Evolutionary conservation across 2,329 filamentous ascomycete genomes (phyloP), one percentile per base, ranked within the genome.

Genomic region (Sporothrix phasma): DNA sequence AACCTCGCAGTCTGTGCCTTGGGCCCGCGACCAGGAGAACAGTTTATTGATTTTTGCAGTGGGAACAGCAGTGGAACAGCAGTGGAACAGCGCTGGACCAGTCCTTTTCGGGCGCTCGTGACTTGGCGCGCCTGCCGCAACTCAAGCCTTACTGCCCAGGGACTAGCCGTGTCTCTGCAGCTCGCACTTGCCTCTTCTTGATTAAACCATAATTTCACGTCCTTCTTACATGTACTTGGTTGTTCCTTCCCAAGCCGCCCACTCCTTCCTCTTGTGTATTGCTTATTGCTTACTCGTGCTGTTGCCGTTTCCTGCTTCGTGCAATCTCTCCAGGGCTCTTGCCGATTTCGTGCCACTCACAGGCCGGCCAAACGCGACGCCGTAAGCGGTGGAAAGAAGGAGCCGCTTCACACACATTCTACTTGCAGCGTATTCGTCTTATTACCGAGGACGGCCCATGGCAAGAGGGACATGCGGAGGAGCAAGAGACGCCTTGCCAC

Each of bases 131-230:
- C 56, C 24, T 45, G 24, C 51, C 51, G 31, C 11, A 39, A 24
- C 3, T 15, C 37, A 59, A 31, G 56, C 56, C 41, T 59, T 59
- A 29, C 56, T 45, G 39, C n/a, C 7, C 24, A 45, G 56, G 26
- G 56, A 59, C 56, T 59, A 59, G 39, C 56, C 22, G 13, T 19
- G 24, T 19, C 56, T 26, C 24, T 29, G 17, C 24, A n/a, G n/a
- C 8, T 29, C 51, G 51, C 31, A 56, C 51, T 56, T 56, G 31
- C 37, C 56, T 59, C 7, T 59, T 59, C 39, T 45, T 59, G 56
- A 31, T 59, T 19, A 46, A 59, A 46, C 56, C 37, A 59, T 22
- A 45, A 59, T 31, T 34, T 46, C 39, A 45, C 39, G 1, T n/a
- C 53, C 29, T 10, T 54, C 31, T n/a, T n/a, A n/a, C 51, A 5